A percentile compares a stretch with the other conserved stretches of the same genome.
Conservation (phyloP, 2,329 filamentous ascomycete species). For the Chaetomiaceae sp. region DNA sequence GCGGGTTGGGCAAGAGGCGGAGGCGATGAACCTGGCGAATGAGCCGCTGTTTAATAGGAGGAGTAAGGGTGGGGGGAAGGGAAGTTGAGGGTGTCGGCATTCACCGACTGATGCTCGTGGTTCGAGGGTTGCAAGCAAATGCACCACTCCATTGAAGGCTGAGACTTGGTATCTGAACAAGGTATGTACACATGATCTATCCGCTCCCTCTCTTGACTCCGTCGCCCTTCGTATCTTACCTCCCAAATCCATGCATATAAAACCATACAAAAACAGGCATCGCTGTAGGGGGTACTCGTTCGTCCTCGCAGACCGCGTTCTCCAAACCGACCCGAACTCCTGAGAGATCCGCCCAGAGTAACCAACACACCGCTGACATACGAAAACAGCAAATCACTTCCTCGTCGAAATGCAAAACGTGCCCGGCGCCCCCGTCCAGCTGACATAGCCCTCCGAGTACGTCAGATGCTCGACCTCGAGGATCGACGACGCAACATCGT, state of each 20-base stretch:
- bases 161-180: neutral
- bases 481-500: constrained; percentile 75
- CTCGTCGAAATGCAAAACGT: constrained; percentile 86
- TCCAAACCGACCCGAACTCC: constrained; percentile 10
- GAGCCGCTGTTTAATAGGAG: constrained; percentile 35
- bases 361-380: neutral
- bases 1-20: constrained; percentile 78
- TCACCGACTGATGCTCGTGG: too few relatives aligned
- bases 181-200: constrained; percentile 11
- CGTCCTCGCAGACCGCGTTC: constrained; percentile 12
- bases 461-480: constrained; percentile 66
- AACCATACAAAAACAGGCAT: neutral
- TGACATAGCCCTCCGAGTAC: constrained; percentile 70
- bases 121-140: neutral
- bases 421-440: constrained; percentile 83
- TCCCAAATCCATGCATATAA: neutral
- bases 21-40: constrained; percentile 73
- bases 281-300: constrained; percentile 5
- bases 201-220: constrained; percentile 1
- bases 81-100: neutral
- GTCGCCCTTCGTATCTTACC: neutral
- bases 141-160: neutral
- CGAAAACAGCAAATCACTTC: constrained; percentile 32
- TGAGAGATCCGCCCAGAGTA: constrained; percentile 10
- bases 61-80: neutral